A percentile compares a stretch with the other conserved stretches of the same genome.
Evolutionary conservation across 2,329 filamentous ascomycete genomes (phyloP).

Genomic region (Cercospora janseana): DNA sequence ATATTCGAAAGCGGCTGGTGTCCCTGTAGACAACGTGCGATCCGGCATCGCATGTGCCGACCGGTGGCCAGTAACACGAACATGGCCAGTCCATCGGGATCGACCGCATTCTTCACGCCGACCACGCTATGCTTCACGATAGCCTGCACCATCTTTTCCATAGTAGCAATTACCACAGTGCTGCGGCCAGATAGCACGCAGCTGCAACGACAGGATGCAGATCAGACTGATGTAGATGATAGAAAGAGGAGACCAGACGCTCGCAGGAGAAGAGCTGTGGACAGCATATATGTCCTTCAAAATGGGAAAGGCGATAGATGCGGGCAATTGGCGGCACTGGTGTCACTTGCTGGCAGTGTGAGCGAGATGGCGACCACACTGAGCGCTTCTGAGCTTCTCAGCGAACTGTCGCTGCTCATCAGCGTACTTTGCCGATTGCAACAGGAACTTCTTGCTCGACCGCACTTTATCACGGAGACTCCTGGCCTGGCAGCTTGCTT

Average conservation of each 20-base stretch:
- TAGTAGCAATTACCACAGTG: slow-evolving; percentile 27
- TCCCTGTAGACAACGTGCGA: no score
- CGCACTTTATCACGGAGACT: not conserved
- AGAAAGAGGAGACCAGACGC: not conserved
- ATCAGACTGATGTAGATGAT: not conserved
- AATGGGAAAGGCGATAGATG: not conserved
- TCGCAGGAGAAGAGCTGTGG: slow-evolving; percentile 14
- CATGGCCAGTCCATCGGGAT: not conserved
- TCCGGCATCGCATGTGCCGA: no score
- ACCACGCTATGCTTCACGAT: slow-evolving; percentile 28
- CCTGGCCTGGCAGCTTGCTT: slow-evolving; percentile 14
- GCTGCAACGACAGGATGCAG: not conserved
- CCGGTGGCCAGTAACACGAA: no score
- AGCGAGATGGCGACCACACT: not conserved
- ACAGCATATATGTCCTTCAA: slow-evolving; percentile 11
- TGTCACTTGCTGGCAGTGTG: slow-evolving; percentile 5
- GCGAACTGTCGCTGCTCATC: slow-evolving; percentile 25
- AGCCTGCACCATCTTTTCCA: slow-evolving; percentile 30
- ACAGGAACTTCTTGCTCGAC: slow-evolving; percentile 12
- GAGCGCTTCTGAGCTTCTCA: slow-evolving; percentile 11
- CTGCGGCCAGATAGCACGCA: slow-evolving; percentile 19
- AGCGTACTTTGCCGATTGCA: slow-evolving; percentile 27
- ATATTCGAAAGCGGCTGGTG: no score
- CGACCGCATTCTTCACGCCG: slow-evolving; percentile 24
- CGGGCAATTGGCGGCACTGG: slow-evolving; percentile 2